Evolutionary conservation across 345 rosid species (phyloP).

Genomic region (Leavenworthia alabamica): DNA sequence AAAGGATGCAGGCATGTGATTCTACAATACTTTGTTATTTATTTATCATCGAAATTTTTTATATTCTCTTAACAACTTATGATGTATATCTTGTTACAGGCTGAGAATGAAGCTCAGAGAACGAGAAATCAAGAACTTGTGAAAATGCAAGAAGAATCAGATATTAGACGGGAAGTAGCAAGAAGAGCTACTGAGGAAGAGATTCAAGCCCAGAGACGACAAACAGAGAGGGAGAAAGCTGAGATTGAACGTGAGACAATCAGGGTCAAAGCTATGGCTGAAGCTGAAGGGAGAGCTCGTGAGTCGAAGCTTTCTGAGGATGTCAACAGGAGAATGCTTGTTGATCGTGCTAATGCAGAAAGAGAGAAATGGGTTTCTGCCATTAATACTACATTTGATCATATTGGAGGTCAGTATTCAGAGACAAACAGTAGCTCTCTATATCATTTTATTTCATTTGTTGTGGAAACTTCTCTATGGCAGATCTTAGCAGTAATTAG

Average conservation of each 20-base stretch:
- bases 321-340: constrained; percentile 73
- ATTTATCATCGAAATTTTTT: background rate
- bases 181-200: constrained; percentile 93
- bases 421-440: background rate
- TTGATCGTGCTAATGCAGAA: constrained; percentile 97
- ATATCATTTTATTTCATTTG: background rate
- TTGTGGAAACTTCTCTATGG: background rate
- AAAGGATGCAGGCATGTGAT: constrained; percentile 87
- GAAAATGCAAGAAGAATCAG: constrained; percentile 83
- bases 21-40: background rate
- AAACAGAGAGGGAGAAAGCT: constrained; percentile 95
- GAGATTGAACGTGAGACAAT: constrained; percentile 98
- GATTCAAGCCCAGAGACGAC: constrained; percentile 86
- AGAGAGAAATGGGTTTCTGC: constrained; percentile 97
- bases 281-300: constrained; percentile 98
- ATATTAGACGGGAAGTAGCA: constrained; percentile 81
- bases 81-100: constrained; percentile 41
- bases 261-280: constrained; percentile 89
- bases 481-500: background rate
- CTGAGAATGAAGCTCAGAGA: constrained; percentile 84
- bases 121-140: constrained; percentile 94
- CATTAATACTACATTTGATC: constrained; percentile 87
- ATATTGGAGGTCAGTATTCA: constrained; percentile 67
- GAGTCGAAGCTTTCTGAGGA: constrained; percentile 96
- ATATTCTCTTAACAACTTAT: constrained; percentile 2